Evolutionary conservation across 139 green algal genomes (phyloP), one percentile per base, ranked within the genome.

Genomic region (Spirogloea muscicola): DNA sequence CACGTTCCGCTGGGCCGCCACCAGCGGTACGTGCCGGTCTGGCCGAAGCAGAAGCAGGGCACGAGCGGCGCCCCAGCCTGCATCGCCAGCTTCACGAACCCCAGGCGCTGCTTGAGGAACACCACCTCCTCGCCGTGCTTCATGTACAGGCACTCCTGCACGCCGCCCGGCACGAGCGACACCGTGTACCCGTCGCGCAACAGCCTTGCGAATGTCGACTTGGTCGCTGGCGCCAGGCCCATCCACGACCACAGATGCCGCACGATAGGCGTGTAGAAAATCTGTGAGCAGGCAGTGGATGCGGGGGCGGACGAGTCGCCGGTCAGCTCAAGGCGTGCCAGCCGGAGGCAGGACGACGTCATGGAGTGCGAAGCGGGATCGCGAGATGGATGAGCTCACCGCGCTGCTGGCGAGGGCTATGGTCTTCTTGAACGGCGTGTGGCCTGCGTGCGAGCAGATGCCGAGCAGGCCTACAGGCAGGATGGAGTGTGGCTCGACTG

Each of bases 11-110:
- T 31, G 37, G 72, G 66, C 10, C 33, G 33, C 73, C 70, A 76
- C 34, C 21, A 62, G 40, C 9, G 6, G 40, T 62, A 62, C 40
- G 9, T 62, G 6, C 40, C 52, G 37, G 52, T 62, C 52, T 96
- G 92, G 18, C 90, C 91, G 68, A 97, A 96, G 0, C 80, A 83
- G 83, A 92, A 96, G 16, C 87, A 84, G 5, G 92, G 92, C 36
- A 97, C 73, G 1, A 97, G 42, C 1, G 84, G 73, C 33, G 74
- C 82, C 0, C 86, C 87, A 5, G 66, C 51, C 62, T 90, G 81
- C 60, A 95, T 74, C 16, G 89, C 90, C n/a, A 94, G 43, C 13
- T 78, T 74, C 1, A 96, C 80, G 69, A 96, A 96, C 34, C 91
- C 91, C 9, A 73, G 74, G 49, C 91, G 72, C 29, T 83, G 68